Evolutionary conservation across 371 early-diverging fungal species (phyloP).

Genomic region (Mortierella sp.): DNA sequence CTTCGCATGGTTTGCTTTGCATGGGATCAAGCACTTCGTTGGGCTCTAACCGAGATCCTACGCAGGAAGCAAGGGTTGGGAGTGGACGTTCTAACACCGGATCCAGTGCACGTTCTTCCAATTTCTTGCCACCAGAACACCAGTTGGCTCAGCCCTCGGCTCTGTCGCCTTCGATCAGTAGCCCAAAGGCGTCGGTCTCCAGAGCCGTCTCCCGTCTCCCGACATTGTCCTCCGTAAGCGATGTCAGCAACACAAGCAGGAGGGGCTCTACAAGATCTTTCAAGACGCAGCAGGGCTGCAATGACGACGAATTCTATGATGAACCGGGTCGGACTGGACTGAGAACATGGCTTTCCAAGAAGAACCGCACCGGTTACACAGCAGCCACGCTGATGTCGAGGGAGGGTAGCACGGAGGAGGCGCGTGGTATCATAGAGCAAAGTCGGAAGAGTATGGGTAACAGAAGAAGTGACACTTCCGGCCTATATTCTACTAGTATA

Average conservation of each 20-base stretch:
- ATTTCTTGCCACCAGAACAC: conserved; percentile 10
- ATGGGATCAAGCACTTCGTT: neutral
- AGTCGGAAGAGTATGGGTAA: conserved; percentile 42
- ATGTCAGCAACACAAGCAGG: neutral
- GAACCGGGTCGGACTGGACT: conserved; percentile 22
- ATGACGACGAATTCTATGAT: conserved; percentile 15
- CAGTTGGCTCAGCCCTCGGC: conserved; percentile 11
- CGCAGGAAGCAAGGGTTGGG: conserved; percentile 5
- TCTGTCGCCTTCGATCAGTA: conserved; percentile 10
- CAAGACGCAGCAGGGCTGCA: neutral
- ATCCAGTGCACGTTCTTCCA: neutral
- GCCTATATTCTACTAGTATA: conserved; percentile 18
- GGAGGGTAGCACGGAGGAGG: conserved; percentile 24
- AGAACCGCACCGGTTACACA: conserved; percentile 25
- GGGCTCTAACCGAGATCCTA: neutral
- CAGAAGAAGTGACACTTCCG: conserved; percentile 35
- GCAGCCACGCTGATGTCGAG: conserved; percentile 24
- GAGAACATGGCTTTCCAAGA: conserved; percentile 31
- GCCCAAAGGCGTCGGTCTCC: conserved; percentile 26
- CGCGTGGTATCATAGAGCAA: conserved; percentile 42
- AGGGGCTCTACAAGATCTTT: neutral
- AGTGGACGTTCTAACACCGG: neutral
- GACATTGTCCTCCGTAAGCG: neutral
- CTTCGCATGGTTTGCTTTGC: conserved; percentile 32
- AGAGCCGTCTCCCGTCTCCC: conserved; percentile 10